Base-by-base conservation (phyloP, 768 basidiomycete species). In the Termitomyces sp. region DNA sequence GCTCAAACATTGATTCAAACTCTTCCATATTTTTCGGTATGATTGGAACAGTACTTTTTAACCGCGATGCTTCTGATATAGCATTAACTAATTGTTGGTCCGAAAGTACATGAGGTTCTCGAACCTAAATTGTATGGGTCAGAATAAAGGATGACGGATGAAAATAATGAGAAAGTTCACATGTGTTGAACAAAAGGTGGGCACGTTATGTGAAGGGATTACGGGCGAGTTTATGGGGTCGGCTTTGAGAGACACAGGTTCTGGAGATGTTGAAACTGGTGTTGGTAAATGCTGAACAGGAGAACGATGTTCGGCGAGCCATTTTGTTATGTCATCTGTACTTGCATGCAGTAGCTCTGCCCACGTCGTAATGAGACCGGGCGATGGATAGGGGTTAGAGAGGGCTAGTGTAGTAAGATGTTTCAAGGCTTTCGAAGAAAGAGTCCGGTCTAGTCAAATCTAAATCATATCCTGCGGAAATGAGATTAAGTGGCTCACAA, bases 321-420 rank as follows among this genome's bases (percentile, higher is more conserved):
- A 70, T 30, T 60, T 46, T 26, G 60, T 53, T 9, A 74, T 60
- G 33, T 70, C 68, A 36, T 65, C 56, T 32, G 46, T 24, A 18
- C 35, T 60, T 7, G 65, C 68, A 22, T 59, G 52, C 0, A 74
- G 59, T 2, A 74, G 60, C 1, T 50, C 56, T 30, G 73, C 70
- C 74, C 73, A 74, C 0, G 71, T 66, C 26, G 46, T 44, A n/a
- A 74, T 63, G 24, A 72, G 56, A 22, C 64, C 62, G 0, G 56
- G 35, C 13, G 65, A 48, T 24, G 72, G 73, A 49, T 65, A 60
- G 5, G 63, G 61, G 20, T 67, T 65, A 9, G 44, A 56, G 33
- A 62, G 45, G 18, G 58, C 55, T 4, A 74, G 64, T 5, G 62
- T 62, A 10, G 32, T 51, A 10, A 75, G 63, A 48, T 68, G 62